Conservation (phyloP, 257 asterid genomes). For the Salvia miltiorrhiza region DNA sequence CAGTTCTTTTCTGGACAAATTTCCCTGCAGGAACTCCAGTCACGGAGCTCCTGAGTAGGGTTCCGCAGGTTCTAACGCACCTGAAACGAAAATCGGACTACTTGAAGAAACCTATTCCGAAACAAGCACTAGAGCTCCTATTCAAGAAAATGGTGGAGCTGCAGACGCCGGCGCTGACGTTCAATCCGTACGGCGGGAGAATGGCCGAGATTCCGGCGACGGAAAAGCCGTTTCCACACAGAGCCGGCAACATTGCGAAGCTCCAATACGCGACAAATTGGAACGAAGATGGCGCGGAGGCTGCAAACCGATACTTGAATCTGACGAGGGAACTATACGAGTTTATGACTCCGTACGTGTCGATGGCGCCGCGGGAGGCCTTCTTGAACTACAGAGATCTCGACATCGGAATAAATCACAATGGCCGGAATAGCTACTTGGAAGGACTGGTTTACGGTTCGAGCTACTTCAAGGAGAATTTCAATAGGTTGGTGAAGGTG, state of each 20-base stretch:
- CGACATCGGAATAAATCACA: conserved; percentile 34
- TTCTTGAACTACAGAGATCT: conserved; percentile 46
- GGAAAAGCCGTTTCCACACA: conserved; percentile 41
- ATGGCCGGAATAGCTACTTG: conserved; percentile 28
- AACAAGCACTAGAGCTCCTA: conserved; percentile 35
- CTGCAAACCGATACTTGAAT: conserved; percentile 18
- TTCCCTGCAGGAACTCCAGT: conserved; percentile 35
- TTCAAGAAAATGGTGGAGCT: conserved; percentile 52
- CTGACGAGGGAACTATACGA: conserved; percentile 23
- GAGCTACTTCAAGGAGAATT: conserved; percentile 40
- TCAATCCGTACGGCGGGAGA: conserved; percentile 46
- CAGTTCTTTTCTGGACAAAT: conserved; percentile 46
- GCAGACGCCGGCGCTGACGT: conserved; percentile 21
- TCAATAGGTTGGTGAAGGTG: conserved; percentile 38
- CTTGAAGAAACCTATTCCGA: conserved; percentile 40
- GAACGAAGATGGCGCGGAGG: conserved; percentile 36
- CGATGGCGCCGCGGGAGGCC: conserved; percentile 37
- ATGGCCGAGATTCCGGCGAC: conserved; percentile 40
- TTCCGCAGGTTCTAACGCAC: conserved; percentile 20
- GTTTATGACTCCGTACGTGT: conserved; percentile 44
- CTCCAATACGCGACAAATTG: conserved; percentile 45
- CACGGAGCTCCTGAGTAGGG: conserved; percentile 37
- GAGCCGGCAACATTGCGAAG: conserved; percentile 42
- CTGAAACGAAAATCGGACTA: conserved; percentile 65
- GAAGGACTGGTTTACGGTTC: conserved; percentile 42